Base-by-base conservation (phyloP, 192 early-diverging fungal genomes). In the Dispira simplex region DNA sequence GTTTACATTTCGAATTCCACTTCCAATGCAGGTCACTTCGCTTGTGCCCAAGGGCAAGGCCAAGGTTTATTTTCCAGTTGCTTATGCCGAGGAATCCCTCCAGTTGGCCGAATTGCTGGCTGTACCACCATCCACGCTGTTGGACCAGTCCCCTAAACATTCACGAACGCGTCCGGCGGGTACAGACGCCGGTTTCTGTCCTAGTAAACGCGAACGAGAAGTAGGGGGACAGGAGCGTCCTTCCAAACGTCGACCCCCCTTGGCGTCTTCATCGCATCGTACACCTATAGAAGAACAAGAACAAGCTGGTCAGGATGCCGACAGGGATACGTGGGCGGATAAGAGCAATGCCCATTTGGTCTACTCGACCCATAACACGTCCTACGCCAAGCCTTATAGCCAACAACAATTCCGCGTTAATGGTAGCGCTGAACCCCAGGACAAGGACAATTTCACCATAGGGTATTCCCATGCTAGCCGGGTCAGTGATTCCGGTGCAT, bases 391-490 rank as follows among this genome's bases (percentile, higher is more conserved):
- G 23, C 54, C 54, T 26, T 21, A 21, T 12, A 56, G 23, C 23
- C 54, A 56, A 28, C 54, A 21, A 14, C 21, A 56, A 14, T 56
- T 56, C 54, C 8, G 54, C 20, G 48, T 16, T 4, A 26, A 52
- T 14, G 65, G 54, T 45, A 58, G 68, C 9, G 66, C 68, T 28
- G 64, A 66, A 3, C 63, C 67, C 18, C 67, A 71, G 44, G 27
- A 39, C 27, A 25, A 46, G 20, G 46, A 44, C 3, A 23, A 21
- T 13, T 26, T 14, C n/a, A 12, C 12, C 62, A 44, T 3, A 3
- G 14, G 16, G 12, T 20, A 28, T 63, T 14, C 46, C 62, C n/a
- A 14, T 1, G 27, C n/a, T 25, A 13, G 4, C 16, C 16, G 3
- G 13, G 62, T 21, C 27, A 26, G 13, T 26, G 20, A 12, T 26